Evolutionary conservation across 352 stramenopile species (phyloP), one percentile per base, ranked within the genome.

Genomic region (Pythium coloratum): DNA sequence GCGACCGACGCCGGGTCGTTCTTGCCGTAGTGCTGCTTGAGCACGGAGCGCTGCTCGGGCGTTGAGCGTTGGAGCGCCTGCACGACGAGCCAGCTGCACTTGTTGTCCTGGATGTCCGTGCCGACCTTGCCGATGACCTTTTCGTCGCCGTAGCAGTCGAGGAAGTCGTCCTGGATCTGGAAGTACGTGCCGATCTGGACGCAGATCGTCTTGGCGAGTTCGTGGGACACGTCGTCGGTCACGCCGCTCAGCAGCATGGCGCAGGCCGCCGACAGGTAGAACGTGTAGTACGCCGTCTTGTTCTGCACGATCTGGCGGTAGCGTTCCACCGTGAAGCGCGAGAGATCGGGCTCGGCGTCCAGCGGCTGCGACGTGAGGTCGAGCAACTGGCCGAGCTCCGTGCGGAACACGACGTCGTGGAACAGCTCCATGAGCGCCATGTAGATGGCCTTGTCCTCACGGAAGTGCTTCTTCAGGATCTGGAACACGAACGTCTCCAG

Each of bases 201-300:
- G 66, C 94, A 98, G 70, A 99, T 98, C n/a, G 94, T 81, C 66
- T 97, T 90, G 9, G 96, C 95, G 28, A 94, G 69, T 26, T 87
- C 68, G 69, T 96, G 95, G 8, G 78, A 90, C 20, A 73, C 59
- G 8, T 90, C 72, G 49, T 97, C 81, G 13, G 75, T 82, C 42
- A 99, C 87, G 28, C 94, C 93, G 68, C 76, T 83, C 56, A 92
- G 72, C 47, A 89, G 72, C 92, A 99, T 97, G 59, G 92, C 96
- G 66, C 94, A 91, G 34, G 94, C 91, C 65, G 94, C 83, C 33
- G 93, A 97, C 33, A 99, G 83, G 82, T 99, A 99, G 81, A 99
- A 99, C 60, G 94, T 98, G 78, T 99, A 99, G 82, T 98, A 99
- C 34, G 96, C 94, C 6, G 98, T 99, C 84, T 99, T 99, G 86